Base-by-base conservation (phyloP, 495 filamentous ascomycete genomes). In the Penicillium psychrofluorescens region DNA sequence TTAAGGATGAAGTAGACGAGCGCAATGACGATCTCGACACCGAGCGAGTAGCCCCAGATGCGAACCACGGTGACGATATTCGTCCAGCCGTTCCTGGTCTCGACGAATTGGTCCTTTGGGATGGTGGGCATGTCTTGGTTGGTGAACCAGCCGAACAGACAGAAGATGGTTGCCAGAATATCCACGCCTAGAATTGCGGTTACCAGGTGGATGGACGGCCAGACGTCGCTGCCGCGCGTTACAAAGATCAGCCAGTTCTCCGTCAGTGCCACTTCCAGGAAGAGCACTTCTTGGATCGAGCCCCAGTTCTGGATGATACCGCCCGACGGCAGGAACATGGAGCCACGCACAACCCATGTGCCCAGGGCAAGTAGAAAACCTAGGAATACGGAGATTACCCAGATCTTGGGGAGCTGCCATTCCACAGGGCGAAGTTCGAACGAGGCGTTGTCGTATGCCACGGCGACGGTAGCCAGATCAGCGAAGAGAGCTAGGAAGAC, bases 191-290 rank as follows among this genome's bases (percentile, higher is more conserved):
- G 66, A 53, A 86, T 86, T 12, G 83, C 83, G 8, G 62, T 71
- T 34, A 85, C 74, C 11, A 86, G 67, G 46, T 84, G 80, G 60
- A 81, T 79, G 2, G 81, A 84, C 29, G 83, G 83, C 68, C 73
- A 80, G 11, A 80, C 84, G 34, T 79, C 70, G 30, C 68, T 75
- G 37, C 83, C 83, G 40, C 82, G 77, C 27, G 83, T 86, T 38
- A 86, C 81, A 58, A 86, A 86, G 43, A 86, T 86, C 35, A 86
- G 74, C 83, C 83, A 86, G 55, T 86, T 86, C 56, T 86, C 82
- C 5, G 83, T 86, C 27, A 86, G 71, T 1, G 83, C 78, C 30
- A 86, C 75, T 62, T 86, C 77, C 31, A 86, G 62, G 70, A 86
- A 85, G 11, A 86, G 64, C 16, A 86, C 77, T 62, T 83, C 80